Base-by-base conservation (phyloP, 768 basidiomycete species). In the Leccinum incarnatum region DNA sequence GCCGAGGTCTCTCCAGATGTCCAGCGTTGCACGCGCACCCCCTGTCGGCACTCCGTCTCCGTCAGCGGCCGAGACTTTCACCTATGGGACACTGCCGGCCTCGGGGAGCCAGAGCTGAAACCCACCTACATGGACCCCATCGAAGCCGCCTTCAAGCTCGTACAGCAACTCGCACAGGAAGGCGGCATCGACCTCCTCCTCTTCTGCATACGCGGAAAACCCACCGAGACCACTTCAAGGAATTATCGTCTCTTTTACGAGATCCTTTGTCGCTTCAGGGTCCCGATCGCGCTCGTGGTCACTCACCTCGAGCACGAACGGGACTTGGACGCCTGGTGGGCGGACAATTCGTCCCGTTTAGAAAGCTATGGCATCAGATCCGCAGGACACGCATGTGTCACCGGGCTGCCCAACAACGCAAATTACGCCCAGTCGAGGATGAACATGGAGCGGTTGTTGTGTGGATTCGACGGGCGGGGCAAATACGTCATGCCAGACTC, bases 171-270 rank as follows among this genome's bases (percentile, higher is more conserved):
- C 45, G 25, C 61, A 5, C 45, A 64, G 8, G 57, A 60, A 10
- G 72, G 67, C 23, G 77, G 78, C 10, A 52, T 81, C 29, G 72
- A 68, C 64, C 75, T 80, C 47, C 73, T 80, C 11, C 34, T 34
- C 34, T 34, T 34, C 34, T 34, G 34, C 34, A 34, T 34, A 34
- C 34, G 34, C 10, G 12, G 34, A 10, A 34, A 34, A 12, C 34
- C 5, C 34, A 14, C 34, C 11, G 12, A 34, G 34, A 34, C 34
- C 14, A 34, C 34, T 5, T 5, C 2, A 14, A 34, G 34, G 0
- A 34, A 34, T 14, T 34, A 34, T 34, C 32, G 32, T 12, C 32
- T 32, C 34, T 34, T 34, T 34, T 34, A 34, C 34, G 34, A 34
- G 34, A 34, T 34, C 5, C 11, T 34, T 10, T 34, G 34, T 34